Conservation (phyloP, 345 rosid genomes). For the Anacardium occidentale region DNA sequence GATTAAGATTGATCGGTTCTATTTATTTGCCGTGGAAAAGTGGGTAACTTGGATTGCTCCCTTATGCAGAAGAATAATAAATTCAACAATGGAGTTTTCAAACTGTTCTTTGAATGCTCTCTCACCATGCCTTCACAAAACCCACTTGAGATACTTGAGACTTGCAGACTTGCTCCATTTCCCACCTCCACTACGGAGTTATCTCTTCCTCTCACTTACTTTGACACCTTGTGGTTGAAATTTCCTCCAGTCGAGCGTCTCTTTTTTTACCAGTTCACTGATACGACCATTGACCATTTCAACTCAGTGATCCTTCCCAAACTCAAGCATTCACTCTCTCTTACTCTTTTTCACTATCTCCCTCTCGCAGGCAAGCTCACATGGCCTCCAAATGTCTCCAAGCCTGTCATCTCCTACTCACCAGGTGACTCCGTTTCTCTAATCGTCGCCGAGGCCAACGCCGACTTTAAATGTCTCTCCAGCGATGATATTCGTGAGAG, state of each 20-base stretch:
- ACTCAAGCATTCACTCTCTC: not conserved
- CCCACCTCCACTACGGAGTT: not conserved
- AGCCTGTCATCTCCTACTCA: not conserved
- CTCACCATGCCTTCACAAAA: not conserved
- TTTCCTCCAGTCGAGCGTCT: not conserved
- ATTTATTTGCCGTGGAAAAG: no score
- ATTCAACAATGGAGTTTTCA: no score
- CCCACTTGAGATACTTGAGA: not conserved
- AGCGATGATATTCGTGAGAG: not conserved
- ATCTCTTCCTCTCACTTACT: not conserved
- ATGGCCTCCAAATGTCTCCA: not conserved
- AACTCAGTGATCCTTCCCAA: not conserved
- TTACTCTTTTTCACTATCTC: not conserved
- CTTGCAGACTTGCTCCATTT: not conserved
- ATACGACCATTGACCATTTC: not conserved
- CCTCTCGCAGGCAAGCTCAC: not conserved
- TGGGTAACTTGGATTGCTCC: no score
- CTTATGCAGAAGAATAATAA: no score
- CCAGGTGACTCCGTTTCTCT: not conserved
- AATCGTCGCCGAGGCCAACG: not conserved
- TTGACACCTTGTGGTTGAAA: not conserved
- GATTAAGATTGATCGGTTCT: no score
- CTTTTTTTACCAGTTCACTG: not conserved
- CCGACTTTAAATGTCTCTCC: not conserved
- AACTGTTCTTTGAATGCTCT: no score